Evolutionary conservation across 768 basidiomycete genomes (phyloP).

Genomic region (Leucosporidium creatinivorum): DNA sequence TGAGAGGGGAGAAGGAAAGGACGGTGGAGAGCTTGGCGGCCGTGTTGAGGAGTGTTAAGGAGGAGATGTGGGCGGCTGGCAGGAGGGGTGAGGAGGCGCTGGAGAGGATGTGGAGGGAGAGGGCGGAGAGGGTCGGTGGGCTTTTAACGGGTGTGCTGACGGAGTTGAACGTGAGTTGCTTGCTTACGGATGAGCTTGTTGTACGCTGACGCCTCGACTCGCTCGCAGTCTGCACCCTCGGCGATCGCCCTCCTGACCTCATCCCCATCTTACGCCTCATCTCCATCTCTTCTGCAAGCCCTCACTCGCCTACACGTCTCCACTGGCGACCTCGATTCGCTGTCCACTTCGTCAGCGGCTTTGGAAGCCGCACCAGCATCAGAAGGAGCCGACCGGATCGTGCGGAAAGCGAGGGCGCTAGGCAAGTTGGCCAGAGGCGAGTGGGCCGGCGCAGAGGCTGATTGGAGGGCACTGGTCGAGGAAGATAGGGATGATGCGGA

Average conservation of each 20-base stretch:
- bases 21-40: not conserved
- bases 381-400: not conserved
- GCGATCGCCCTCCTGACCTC: not conserved
- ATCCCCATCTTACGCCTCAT: not conserved
- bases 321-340: not conserved
- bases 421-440: not conserved
- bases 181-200: not conserved
- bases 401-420: not conserved
- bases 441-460: slow-evolving; percentile 5
- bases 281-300: not conserved
- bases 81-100: not conserved
- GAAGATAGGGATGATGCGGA: slow-evolving; percentile 2
- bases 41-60: not conserved
- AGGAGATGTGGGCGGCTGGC: slow-evolving; percentile 4
- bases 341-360: not conserved
- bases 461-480: not conserved
- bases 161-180: slow-evolving; percentile 5
- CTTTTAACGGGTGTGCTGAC: not conserved
- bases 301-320: slow-evolving; percentile 4
- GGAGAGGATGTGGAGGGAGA: not conserved
- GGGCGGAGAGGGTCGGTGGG: not conserved
- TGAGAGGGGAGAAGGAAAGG: not conserved
- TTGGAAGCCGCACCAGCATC: not conserved
- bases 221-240: not conserved
- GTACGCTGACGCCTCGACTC: not conserved